Base-by-base conservation (phyloP, 139 green algal genomes). In the Pseudopediastrum boryanum region DNA sequence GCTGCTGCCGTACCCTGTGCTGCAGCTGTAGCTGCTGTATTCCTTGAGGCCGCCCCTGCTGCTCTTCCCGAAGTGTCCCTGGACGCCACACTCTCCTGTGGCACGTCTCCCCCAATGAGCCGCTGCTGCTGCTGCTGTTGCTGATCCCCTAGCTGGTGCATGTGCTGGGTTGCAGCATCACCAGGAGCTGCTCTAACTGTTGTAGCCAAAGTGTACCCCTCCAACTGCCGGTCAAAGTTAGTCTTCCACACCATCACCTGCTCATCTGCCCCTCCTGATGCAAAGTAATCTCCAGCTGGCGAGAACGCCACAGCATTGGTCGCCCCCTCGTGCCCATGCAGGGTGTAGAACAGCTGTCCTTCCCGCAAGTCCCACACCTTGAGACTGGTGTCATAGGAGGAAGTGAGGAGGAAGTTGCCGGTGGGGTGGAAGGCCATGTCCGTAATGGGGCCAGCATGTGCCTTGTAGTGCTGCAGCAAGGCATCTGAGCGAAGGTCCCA, bases 351-450 rank as follows among this genome's bases (percentile, higher is more conserved):
- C 27, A 97, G 87, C 80, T 94, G 89, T 1, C 93, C 93, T 82
- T 97, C 94, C 1, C 92, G 86, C 75, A 98, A 72, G 79, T 98
- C 94, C 93, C 92, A 97, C 6, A 96, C 90, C 89, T 97, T 96
- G 64, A 96, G 83, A 6, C 91, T 94, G 33, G 85, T 84, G 84
- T 98, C 94, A 35, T 93, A 80, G 39, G 84, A 92, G 51, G 85
- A 88, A 39, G 86, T 92, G 4, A 96, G 79, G 72, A 98, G 81
- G 86, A 96, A 97, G 86, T 94, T 89, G 52, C 93, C 92, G 13
- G 69, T 87, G 42, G 92, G 92, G 80, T 96, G 93, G 80, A 92
- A 95, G 19, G 75, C 54, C 6, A 95, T 38, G 44, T 82, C 68
- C n/a, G 91, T 96, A n/a, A 97, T 85, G 12, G 86, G 64, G 4